Evolutionary conservation across 208 protist genomes (phyloP).

Genomic region (Trypanosoma rangeli): DNA sequence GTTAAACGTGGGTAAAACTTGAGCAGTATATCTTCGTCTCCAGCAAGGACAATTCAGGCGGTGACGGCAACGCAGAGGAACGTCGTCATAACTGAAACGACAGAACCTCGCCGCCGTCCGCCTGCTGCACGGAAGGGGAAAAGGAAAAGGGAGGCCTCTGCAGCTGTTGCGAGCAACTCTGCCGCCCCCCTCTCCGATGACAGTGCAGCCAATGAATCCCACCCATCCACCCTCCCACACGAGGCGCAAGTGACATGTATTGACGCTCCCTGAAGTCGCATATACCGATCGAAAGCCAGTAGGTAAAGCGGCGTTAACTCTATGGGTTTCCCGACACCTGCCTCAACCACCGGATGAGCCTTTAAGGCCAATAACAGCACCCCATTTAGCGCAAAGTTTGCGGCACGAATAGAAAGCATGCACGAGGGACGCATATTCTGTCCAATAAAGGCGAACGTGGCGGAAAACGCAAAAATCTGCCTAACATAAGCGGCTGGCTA

Average conservation of each 20-base stretch:
- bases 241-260: too few relatives aligned
- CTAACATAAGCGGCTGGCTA: not conserved
- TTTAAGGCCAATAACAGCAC: slow-evolving; percentile 1
- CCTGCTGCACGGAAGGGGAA: too few relatives aligned
- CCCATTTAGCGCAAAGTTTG: slow-evolving; percentile 8
- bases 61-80: too few relatives aligned
- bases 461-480: slow-evolving; percentile 5
- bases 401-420: slow-evolving; percentile 4
- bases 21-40: too few relatives aligned
- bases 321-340: not conserved
- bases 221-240: not conserved
- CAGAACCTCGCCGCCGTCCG: too few relatives aligned
- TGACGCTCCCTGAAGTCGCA: not conserved
- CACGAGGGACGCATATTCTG: not conserved
- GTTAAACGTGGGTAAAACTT: too few relatives aligned
- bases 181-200: not conserved
- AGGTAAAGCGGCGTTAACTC: slow-evolving; percentile 1
- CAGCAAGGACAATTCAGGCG: too few relatives aligned
- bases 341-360: not conserved
- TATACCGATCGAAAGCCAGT: not conserved
- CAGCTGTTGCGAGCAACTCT: not conserved
- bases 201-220: not conserved
- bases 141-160: not conserved
- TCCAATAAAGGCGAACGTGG: slow-evolving; percentile 11
- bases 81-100: too few relatives aligned